A percentile compares a stretch with the other conserved stretches of the same genome.
These are phyloP conservation scores for Cladosporium colombiae DNA, from an alignment of 2,329 filamentous ascomycete genomes.

Conservation along the genomic window DNA sequence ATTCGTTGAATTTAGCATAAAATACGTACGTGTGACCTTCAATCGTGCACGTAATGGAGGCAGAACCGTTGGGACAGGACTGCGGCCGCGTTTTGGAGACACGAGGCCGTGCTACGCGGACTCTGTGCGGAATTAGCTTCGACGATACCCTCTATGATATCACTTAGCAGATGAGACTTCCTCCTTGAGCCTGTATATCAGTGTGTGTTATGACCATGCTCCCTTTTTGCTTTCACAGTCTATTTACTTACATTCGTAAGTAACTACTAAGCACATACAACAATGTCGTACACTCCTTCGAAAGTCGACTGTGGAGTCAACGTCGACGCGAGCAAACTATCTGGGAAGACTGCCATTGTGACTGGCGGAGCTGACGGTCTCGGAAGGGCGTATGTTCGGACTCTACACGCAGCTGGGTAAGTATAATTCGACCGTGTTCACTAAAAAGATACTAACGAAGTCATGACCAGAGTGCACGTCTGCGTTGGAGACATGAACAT, in stretches of 20 bases:
- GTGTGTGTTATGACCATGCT: no score
- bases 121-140: no score
- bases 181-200: no score
- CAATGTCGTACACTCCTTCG: not conserved
- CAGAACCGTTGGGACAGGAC: no score
- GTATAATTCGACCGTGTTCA: conserved; percentile 16
- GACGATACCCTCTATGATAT: no score
- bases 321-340: conserved; percentile 29
- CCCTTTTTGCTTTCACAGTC: no score
- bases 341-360: conserved; percentile 48
- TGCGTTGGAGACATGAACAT: conserved; percentile 33
- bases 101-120: not conserved
- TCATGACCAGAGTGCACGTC: conserved; percentile 25
- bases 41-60: not conserved
- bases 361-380: conserved; percentile 46
- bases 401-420: conserved; percentile 29
- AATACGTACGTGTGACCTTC: not conserved
- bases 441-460: not conserved
- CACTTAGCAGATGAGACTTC: no score
- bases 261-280: not conserved
- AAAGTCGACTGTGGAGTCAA: conserved; percentile 23
- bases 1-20: not conserved
- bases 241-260: no score
- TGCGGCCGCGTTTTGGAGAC: not conserved
- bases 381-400: conserved; percentile 34